Conservation (phyloP, 2,329 filamentous ascomycete genomes). For the Colletotrichum australisinense region DNA sequence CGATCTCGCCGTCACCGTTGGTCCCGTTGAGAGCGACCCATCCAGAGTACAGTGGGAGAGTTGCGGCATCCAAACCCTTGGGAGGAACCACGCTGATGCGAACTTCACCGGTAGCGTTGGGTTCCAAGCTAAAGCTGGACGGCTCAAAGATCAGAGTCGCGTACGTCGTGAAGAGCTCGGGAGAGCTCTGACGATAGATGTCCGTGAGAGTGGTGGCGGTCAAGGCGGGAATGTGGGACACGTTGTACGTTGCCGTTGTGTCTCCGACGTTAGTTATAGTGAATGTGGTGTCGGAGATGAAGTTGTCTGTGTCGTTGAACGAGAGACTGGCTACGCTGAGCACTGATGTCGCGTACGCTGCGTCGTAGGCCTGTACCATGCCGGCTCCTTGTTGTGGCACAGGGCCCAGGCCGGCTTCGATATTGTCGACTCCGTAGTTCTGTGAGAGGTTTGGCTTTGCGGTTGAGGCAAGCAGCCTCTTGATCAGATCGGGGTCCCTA, state of each 20-base stretch:
- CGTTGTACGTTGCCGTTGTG: slow-evolving; percentile 59
- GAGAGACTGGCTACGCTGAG: slow-evolving; percentile 66
- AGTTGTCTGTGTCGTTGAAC: slow-evolving; percentile 73
- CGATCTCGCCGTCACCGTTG: slow-evolving; percentile 42
- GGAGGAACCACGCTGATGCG: slow-evolving; percentile 57
- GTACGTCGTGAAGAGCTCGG: slow-evolving; percentile 42
- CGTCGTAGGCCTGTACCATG: slow-evolving; percentile 69
- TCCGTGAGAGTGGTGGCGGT: slow-evolving; percentile 45
- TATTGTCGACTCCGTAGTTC: not conserved
- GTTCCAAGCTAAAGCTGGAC: slow-evolving; percentile 6
- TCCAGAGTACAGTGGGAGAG: slow-evolving; percentile 56
- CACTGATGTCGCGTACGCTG: slow-evolving; percentile 63
- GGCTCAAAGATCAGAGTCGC: slow-evolving; percentile 37
- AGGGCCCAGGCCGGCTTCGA: slow-evolving; percentile 50
- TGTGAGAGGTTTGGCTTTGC: slow-evolving; percentile 55
- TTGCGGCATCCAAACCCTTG: slow-evolving; percentile 41
- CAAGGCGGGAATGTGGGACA: slow-evolving; percentile 61
- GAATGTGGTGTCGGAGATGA: slow-evolving; percentile 60
- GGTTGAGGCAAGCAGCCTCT: slow-evolving; percentile 61
- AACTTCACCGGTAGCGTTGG: slow-evolving; percentile 54
- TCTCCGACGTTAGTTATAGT: slow-evolving; percentile 65
- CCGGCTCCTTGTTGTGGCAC: slow-evolving; percentile 71
- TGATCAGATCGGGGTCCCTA: slow-evolving; percentile 58
- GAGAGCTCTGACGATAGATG: slow-evolving; percentile 60
- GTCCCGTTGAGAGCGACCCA: slow-evolving; percentile 53